Evolutionary conservation across 352 stramenopile genomes (phyloP).

Genomic region (Pythium phragmiticola): DNA sequence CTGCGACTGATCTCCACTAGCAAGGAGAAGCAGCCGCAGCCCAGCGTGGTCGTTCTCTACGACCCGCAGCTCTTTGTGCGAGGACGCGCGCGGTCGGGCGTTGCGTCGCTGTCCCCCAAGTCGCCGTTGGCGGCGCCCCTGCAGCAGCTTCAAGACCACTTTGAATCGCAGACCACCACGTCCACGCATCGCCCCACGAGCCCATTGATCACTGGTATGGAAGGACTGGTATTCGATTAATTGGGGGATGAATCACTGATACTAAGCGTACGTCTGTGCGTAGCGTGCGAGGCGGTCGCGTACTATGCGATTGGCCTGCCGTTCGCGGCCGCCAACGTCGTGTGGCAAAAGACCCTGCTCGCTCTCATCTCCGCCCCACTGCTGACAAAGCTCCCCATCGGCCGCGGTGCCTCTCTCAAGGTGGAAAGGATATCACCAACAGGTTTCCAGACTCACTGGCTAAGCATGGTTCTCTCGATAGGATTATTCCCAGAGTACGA

Average conservation of each 20-base stretch:
- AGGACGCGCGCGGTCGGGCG: conserved; percentile 5
- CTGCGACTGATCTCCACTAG: not conserved
- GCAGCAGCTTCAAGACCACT: not conserved
- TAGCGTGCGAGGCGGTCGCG: not conserved
- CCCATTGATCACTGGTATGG: not conserved
- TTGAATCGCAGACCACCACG: not conserved
- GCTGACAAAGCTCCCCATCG: conserved; percentile 1
- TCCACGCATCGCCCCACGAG: not conserved
- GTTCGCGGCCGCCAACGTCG: not conserved
- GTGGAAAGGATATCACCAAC: conserved; percentile 2
- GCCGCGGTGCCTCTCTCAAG: conserved; percentile 4
- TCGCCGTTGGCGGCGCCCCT: conserved; percentile 6
- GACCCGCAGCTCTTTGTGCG: conserved; percentile 14
- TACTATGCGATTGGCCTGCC: conserved; percentile 6
- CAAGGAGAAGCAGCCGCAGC: not conserved
- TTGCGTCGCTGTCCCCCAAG: conserved; percentile 5
- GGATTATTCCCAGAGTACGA: conserved; percentile 23
- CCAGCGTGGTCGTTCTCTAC: conserved; percentile 16
- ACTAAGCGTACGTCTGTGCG: not conserved
- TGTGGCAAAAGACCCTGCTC: conserved; percentile 3
- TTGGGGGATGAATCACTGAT: not conserved
- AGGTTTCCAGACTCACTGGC: no score
- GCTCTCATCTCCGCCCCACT: not conserved
- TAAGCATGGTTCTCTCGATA: not conserved
- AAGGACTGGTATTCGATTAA: not conserved